Conservation (phyloP, 108 stramenopile species). For the Cyclotella baltica region DNA sequence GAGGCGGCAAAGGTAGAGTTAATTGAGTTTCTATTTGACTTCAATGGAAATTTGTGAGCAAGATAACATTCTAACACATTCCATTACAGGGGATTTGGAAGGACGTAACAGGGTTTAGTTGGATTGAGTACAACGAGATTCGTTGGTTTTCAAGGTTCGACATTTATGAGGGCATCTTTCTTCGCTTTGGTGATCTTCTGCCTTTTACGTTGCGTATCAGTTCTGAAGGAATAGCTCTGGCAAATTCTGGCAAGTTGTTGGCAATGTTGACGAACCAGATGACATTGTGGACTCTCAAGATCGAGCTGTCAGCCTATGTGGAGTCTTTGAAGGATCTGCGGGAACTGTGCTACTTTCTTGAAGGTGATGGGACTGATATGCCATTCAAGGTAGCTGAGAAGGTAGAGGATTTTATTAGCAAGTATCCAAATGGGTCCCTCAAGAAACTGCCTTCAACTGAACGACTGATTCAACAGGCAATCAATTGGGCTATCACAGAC, state of each 20-base stretch:
- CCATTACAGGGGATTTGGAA: too few species aligned
- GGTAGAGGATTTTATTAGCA: neutral
- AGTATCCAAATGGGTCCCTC: neutral
- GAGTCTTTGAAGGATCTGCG: neutral
- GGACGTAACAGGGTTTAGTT: neutral
- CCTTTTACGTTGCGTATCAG: neutral
- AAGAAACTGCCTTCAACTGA: neutral
- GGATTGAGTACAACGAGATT: neutral
- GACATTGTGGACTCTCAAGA: neutral
- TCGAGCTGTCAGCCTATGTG: slow-evolving; percentile 2
- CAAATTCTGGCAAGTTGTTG: neutral
- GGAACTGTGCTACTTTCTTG: neutral
- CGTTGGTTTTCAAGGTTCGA: neutral
- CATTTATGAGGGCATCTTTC: neutral
- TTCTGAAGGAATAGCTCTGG: neutral
- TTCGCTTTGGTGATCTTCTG: neutral
- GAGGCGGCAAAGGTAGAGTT: neutral
- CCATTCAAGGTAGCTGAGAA: neutral
- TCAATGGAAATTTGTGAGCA: neutral
- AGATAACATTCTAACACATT: neutral
- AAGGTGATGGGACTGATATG: slow-evolving; percentile 12
- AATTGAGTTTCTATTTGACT: neutral
- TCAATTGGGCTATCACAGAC: slow-evolving; percentile 5
- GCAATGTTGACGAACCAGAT: neutral
- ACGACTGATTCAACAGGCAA: neutral